Conservation (phyloP, 176 grass and related monocot species). For the Hordeum marinum region DNA sequence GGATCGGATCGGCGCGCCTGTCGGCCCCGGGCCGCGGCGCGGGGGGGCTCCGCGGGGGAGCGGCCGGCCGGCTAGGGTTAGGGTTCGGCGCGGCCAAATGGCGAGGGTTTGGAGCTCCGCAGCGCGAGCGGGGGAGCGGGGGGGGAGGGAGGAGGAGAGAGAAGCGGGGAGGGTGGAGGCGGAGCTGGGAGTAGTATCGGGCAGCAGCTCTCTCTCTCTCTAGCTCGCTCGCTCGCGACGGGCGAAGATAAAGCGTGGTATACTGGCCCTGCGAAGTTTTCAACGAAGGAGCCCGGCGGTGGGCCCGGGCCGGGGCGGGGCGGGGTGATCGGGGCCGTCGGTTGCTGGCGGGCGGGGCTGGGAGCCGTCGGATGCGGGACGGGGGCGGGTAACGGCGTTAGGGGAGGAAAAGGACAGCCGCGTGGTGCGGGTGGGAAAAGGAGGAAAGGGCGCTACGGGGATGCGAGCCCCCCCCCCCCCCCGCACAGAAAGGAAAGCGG, state of each 20-base stretch:
- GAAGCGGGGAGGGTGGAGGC: conserved; percentile 3
- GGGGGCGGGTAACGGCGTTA: conserved; percentile 5
- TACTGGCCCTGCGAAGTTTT: conserved; percentile 55
- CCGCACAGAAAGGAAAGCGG: background rate
- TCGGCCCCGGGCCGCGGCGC: background rate
- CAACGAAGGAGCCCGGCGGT: conserved; percentile 42
- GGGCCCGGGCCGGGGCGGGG: background rate
- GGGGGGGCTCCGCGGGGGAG: background rate
- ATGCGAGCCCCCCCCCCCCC: background rate
- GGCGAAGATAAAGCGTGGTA: conserved; percentile 46
- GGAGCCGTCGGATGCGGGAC: background rate
- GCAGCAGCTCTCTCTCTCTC: background rate
- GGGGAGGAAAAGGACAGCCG: conserved; percentile 2
- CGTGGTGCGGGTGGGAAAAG: conserved; percentile 1
- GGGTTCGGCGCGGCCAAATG: conserved; percentile 40
- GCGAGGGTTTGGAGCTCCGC: conserved; percentile 37
- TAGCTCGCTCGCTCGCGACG: conserved; percentile 23
- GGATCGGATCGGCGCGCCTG: conserved; percentile 32
- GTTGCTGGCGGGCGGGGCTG: background rate
- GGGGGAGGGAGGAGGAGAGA: background rate
- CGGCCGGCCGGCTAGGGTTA: conserved; percentile 27
- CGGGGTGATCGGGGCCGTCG: background rate
- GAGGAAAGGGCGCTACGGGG: background rate
- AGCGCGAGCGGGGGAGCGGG: background rate
- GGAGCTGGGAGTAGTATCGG: background rate